Evolutionary conservation across 1,284 basidiomycete species (phyloP), one percentile per base, ranked within the genome.

Genomic region (Leccinum cinnamomeum): DNA sequence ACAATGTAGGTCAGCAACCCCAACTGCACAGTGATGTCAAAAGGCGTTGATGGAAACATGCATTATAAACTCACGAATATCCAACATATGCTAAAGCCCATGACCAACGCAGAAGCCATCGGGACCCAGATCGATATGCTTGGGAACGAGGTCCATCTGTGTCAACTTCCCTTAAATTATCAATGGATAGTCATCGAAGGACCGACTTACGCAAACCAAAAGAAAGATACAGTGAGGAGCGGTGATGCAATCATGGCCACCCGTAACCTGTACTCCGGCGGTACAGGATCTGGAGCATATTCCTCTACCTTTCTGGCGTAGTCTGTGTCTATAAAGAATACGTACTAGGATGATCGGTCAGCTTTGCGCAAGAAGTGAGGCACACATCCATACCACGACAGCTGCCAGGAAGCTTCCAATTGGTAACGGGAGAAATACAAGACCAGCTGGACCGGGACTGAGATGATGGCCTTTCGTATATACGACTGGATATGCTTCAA

Each of bases 261-360:
- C 30, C 81, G 79, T 16, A 92, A 77, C 20, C 89, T 81, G 64
- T 82, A 83, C 73, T 92, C 90, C 0, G 90, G 90, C 2, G 87
- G 83, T 3, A 85, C 90, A 7, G 82, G 82, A 33, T 78, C 69
- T 5, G 85, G 85, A 4, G 81, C 79, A 65, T 78, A 79, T 65
- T 80, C 75, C 0, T 76, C 75, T 7, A 79, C 75, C 59, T 82
- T 78, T 48, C 74, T 70, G 46, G 79, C 76, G 67, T 89, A 89
- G 46, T 78, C 77, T 5, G 80, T 83, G 63, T 84, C 85, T 64
- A 85, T 84, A 30, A 87, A 76, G 12, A 81, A 53, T 6, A 84
- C 64, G 62, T 84, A 85, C 79, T 83, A 68, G 16, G 55, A 68
- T 12, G 41, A 5, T 23, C 28, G 8, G 54, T 72, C 44, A 72